Evolutionary conservation across 2,329 filamentous ascomycete genomes (phyloP).

Genomic region (Coniochaeta hoffmannii): DNA sequence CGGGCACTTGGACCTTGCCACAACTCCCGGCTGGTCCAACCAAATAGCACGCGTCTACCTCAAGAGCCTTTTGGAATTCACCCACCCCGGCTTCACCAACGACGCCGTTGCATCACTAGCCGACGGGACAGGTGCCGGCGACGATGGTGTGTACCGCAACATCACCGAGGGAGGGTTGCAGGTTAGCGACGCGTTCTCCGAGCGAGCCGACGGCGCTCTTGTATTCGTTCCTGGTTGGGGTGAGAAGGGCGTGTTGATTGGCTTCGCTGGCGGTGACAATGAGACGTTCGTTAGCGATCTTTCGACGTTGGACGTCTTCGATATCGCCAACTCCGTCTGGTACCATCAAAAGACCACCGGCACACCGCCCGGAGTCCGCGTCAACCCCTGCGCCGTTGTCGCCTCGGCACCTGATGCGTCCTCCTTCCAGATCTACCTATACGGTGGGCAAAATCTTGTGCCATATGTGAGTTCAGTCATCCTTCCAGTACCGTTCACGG

Average conservation of each 20-base stretch:
- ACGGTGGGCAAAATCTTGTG: slow-evolving; percentile 66
- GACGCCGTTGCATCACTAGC: slow-evolving; percentile 50
- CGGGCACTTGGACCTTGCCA: slow-evolving; percentile 59
- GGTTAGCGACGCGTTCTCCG: slow-evolving; percentile 57
- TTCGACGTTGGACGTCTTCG: slow-evolving; percentile 60
- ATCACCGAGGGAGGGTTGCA: slow-evolving; percentile 67
- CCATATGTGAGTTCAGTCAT: slow-evolving; percentile 40
- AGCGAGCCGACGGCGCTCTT: slow-evolving; percentile 65
- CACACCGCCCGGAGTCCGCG: slow-evolving; percentile 52
- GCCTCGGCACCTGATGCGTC: slow-evolving; percentile 64
- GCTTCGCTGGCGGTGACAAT: slow-evolving; percentile 64
- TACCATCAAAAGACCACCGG: slow-evolving; percentile 67
- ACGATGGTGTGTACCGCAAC: slow-evolving; percentile 61
- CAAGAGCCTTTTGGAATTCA: slow-evolving; percentile 69
- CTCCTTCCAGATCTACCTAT: slow-evolving; percentile 72
- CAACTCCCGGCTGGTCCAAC: slow-evolving; percentile 58
- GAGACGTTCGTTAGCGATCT: slow-evolving; percentile 55
- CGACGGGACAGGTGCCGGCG: slow-evolving; percentile 46
- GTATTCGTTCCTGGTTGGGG: slow-evolving; percentile 72
- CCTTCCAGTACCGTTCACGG: neutral
- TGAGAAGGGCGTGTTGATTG: slow-evolving; percentile 60
- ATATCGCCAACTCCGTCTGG: slow-evolving; percentile 64
- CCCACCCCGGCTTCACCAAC: slow-evolving; percentile 63
- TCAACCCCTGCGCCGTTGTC: slow-evolving; percentile 65
- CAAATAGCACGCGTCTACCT: slow-evolving; percentile 58